These are phyloP conservation scores for Nemania bipapillata DNA, from an alignment of 2,329 filamentous ascomycete species.

Conservation along the genomic window DNA sequence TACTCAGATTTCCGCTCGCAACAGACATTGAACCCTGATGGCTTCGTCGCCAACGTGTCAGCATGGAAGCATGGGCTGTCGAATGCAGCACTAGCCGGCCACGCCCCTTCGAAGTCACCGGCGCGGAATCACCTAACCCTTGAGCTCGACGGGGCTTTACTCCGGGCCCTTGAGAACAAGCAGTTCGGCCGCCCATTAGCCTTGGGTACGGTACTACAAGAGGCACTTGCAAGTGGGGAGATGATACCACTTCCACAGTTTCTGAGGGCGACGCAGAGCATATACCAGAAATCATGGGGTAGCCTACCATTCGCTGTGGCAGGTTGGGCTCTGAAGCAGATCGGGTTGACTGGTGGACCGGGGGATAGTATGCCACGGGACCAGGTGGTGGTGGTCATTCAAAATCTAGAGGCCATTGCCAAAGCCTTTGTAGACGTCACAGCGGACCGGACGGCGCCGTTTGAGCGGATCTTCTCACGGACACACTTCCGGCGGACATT, in stretches of 20 bases:
- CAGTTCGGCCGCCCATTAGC: slow-evolving; percentile 85
- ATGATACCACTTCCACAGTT: slow-evolving; percentile 79
- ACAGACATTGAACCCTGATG: slow-evolving; percentile 81
- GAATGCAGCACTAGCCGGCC: slow-evolving; percentile 73
- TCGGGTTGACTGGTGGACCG: slow-evolving; percentile 66
- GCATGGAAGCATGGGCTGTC: slow-evolving; percentile 82
- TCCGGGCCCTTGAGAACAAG: slow-evolving; percentile 76
- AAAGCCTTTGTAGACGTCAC: slow-evolving; percentile 63
- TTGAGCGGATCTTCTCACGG: slow-evolving; percentile 75
- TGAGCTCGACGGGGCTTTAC: slow-evolving; percentile 69
- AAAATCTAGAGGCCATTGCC: slow-evolving; percentile 69
- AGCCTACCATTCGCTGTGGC: slow-evolving; percentile 75
- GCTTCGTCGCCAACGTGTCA: slow-evolving; percentile 80
- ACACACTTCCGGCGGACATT: slow-evolving; percentile 71
- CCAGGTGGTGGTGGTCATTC: slow-evolving; percentile 73
- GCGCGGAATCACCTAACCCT: slow-evolving; percentile 63
- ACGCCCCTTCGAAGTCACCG: slow-evolving; percentile 56
- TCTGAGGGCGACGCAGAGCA: slow-evolving; percentile 70
- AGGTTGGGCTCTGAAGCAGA: slow-evolving; percentile 77
- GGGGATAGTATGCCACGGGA: slow-evolving; percentile 68
- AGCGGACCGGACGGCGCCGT: slow-evolving; percentile 59
- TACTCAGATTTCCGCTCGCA: slow-evolving; percentile 88
- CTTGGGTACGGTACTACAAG: slow-evolving; percentile 78
- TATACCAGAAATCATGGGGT: slow-evolving; percentile 77
- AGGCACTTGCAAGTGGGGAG: slow-evolving; percentile 75